Base-by-base conservation (phyloP, 768 basidiomycete genomes). In the Grammothele lineata region DNA sequence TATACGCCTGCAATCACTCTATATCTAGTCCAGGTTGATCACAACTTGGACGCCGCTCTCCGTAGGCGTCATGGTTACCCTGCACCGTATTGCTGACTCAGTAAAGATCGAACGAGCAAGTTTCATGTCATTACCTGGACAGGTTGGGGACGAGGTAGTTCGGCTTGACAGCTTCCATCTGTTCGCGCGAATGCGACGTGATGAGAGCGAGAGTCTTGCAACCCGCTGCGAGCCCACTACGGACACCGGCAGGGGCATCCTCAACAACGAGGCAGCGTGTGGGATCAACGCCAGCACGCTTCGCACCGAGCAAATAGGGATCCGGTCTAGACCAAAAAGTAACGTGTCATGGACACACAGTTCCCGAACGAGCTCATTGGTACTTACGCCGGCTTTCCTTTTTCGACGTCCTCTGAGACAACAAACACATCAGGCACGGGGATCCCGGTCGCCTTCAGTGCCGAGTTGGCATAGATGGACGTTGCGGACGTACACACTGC, bases 401-500 rank as follows among this genome's bases (percentile, higher is more conserved):
- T 66, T 11, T 63, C 63, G 4, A 94, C 91, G 53, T 92, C 85
- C 60, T 94, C 85, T n/a, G 91, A 84, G 4, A 80, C 81, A 41
- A 94, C 81, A 51, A 92, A 80, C 37, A 81, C 76, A 30, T 86
- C 82, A 4, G 88, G 85, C 11, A 75, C 61, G n/a, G 80, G 77
- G 43, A 94, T 73, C 2, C 75, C 77, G 39, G 85, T 81, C 19
- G 78, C 75, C 15, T 65, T 66, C 40, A 95, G 72, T 9, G 92
- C 91, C 24, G 80, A 73, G 2, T 73, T 63, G 12, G 92, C 92
- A 63, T 96, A 95, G 17, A 57, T 63, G 38, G 74, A 74, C 15
- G 92, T 93, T 0, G 92, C 91, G 61, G 85, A 83, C 25, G 92
- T 94, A 65, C 89, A 90, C 56, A 96, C 85, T 0, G 89, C 84